Percentiles rank a stretch among this genome's conserved stretches.
Evolutionary conservation across 805 yeast genomes (phyloP).

Genomic region (Kazachstania psychrophila): DNA sequence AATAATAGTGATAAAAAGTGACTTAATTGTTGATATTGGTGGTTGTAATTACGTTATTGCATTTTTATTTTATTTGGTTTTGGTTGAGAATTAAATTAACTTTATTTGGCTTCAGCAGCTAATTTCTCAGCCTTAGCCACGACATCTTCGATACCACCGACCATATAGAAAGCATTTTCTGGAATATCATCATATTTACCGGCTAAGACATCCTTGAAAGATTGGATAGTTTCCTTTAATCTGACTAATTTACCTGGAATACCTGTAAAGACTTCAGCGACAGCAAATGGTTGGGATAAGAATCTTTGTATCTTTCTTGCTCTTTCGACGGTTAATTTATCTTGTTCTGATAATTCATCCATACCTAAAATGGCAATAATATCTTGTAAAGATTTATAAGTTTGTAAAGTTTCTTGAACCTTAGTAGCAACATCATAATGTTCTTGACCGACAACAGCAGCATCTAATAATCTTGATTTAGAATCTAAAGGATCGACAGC

Average conservation of each 20-base stretch:
- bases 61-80: too few species aligned
- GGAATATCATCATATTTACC: constrained; percentile 99
- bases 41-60: too few species aligned
- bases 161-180: constrained; percentile 99
- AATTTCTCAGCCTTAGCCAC: constrained; percentile 97
- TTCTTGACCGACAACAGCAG: constrained; percentile 95
- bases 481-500: constrained; percentile 99
- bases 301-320: constrained; percentile 99
- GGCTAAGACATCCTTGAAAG: constrained; percentile 93
- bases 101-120: constrained; percentile 80
- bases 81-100: too few species aligned
- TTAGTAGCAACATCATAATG: constrained; percentile 91
- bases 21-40: too few species aligned
- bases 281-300: constrained; percentile 99
- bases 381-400: constrained; percentile 99
- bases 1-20: too few species aligned
- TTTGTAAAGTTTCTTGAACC: constrained; percentile 98
- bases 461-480: constrained; percentile 96
- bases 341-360: constrained; percentile 99
- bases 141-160: constrained; percentile 99
- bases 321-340: constrained; percentile 99
- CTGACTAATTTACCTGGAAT: constrained; percentile 96
- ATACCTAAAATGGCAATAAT: constrained; percentile 99
- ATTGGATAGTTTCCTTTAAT: constrained; percentile 85
- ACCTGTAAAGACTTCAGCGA: constrained; percentile 99